Percentiles rank a stretch among this genome's conserved stretches.
These are phyloP conservation scores for Debaryomycetaceae sp. DNA, from an alignment of 1,139 yeast species.

Conservation along the genomic window DNA sequence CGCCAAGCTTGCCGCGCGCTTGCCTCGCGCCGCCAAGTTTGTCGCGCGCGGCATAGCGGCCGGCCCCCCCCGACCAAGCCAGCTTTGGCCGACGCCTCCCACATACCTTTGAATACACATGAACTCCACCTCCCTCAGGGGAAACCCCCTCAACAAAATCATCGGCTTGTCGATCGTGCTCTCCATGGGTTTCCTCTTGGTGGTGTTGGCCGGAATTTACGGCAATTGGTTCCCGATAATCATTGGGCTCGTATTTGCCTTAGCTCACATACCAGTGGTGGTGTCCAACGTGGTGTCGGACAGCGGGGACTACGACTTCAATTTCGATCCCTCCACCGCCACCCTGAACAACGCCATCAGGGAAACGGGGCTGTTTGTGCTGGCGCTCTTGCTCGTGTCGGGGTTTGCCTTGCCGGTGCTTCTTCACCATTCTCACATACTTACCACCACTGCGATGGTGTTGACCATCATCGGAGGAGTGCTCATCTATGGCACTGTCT, in stretches of 20 bases:
- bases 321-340: slow-evolving; percentile 36
- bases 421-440: slow-evolving; percentile 58
- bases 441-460: slow-evolving; percentile 54
- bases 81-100: too few species aligned
- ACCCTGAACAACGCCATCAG: slow-evolving; percentile 27
- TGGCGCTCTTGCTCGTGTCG: slow-evolving; percentile 62
- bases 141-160: slow-evolving; percentile 67
- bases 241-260: slow-evolving; percentile 46
- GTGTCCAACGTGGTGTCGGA: slow-evolving; percentile 30
- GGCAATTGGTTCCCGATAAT: slow-evolving; percentile 77
- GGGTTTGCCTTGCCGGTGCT: slow-evolving; percentile 68
- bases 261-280: slow-evolving; percentile 69
- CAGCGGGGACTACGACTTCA: slow-evolving; percentile 41
- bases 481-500: slow-evolving; percentile 68
- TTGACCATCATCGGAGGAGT: slow-evolving; percentile 69
- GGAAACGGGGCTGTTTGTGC: slow-evolving; percentile 65
- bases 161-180: slow-evolving; percentile 69
- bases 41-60: too few species aligned
- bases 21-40: too few species aligned
- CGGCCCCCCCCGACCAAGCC: too few species aligned
- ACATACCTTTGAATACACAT: too few species aligned
- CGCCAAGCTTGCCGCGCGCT: too few species aligned
- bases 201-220: slow-evolving; percentile 71
- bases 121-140: slow-evolving; percentile 27
- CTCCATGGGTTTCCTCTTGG: slow-evolving; percentile 73